Conservation (phyloP, 164 flowering plant genomes). For the Piper betle region DNA sequence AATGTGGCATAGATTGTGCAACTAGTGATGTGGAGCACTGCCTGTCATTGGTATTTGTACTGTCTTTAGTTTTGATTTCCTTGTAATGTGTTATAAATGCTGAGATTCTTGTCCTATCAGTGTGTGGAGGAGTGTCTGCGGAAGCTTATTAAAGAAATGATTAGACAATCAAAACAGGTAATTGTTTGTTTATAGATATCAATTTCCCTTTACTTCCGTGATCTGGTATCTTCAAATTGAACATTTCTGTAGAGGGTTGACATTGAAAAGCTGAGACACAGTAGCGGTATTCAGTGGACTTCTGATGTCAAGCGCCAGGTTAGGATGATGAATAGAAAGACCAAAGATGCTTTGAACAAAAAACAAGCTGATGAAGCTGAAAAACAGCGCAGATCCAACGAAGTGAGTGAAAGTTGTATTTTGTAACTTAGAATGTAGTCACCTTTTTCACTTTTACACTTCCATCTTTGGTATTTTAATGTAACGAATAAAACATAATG, state of each 20-base stretch:
- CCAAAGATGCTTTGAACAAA: slow-evolving; percentile 28
- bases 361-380: slow-evolving; percentile 30
- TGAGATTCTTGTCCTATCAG: slow-evolving; percentile 17
- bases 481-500: too few relatives aligned
- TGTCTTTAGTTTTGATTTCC: background rate
- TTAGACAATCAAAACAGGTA: slow-evolving; percentile 85
- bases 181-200: background rate
- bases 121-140: slow-evolving; percentile 94
- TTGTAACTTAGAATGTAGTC: background rate
- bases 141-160: slow-evolving; percentile 48
- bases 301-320: slow-evolving; percentile 39
- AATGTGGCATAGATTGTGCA: slow-evolving; percentile 51
- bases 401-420: slow-evolving; percentile 11
- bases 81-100: background rate
- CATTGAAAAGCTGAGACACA: slow-evolving; percentile 62
- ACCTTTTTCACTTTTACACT: background rate
- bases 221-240: background rate
- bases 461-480: too few relatives aligned
- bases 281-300: slow-evolving; percentile 28
- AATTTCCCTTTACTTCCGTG: background rate
- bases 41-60: slow-evolving; percentile 62
- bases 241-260: slow-evolving; percentile 50
- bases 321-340: slow-evolving; percentile 19
- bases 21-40: slow-evolving; percentile 86
- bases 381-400: slow-evolving; percentile 21